These are phyloP conservation scores for Rheum nobile DNA, from an alignment of 148 eudicot genomes.

Conservation along the genomic window DNA sequence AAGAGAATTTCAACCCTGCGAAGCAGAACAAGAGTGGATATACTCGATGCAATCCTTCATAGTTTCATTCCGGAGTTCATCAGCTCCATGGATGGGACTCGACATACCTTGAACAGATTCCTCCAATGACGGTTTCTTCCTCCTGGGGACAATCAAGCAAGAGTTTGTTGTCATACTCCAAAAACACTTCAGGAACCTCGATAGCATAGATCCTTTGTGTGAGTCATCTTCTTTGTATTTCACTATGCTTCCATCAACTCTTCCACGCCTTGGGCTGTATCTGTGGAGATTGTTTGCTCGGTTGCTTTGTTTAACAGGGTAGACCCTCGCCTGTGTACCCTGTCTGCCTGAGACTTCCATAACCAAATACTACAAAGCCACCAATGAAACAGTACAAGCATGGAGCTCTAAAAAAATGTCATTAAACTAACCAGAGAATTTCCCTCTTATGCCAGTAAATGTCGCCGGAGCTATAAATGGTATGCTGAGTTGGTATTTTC, in stretches of 20 bases:
- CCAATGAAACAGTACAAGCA: not conserved
- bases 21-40: not conserved
- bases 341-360: not conserved
- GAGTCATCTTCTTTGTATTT: not conserved
- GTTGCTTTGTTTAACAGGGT: not conserved
- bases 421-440: not conserved
- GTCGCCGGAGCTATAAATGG: not conserved
- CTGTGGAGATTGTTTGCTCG: not conserved
- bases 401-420: not conserved
- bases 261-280: not conserved
- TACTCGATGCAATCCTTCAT: conserved; percentile 5
- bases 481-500: not conserved
- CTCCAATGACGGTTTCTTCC: not conserved
- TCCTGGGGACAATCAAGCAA: not conserved
- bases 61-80: not conserved
- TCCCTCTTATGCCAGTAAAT: not conserved
- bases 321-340: not conserved
- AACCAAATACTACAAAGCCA: not conserved
- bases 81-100: conserved; percentile 1
- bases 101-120: not conserved
- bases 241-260: conserved; percentile 1
- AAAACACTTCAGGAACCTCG: not conserved
- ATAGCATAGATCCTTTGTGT: not conserved
- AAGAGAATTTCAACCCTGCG: not conserved
- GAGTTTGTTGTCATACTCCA: not conserved